Conservation (phyloP, 768 basidiomycete species). For the Rhodosporidiobolus sp. region DNA sequence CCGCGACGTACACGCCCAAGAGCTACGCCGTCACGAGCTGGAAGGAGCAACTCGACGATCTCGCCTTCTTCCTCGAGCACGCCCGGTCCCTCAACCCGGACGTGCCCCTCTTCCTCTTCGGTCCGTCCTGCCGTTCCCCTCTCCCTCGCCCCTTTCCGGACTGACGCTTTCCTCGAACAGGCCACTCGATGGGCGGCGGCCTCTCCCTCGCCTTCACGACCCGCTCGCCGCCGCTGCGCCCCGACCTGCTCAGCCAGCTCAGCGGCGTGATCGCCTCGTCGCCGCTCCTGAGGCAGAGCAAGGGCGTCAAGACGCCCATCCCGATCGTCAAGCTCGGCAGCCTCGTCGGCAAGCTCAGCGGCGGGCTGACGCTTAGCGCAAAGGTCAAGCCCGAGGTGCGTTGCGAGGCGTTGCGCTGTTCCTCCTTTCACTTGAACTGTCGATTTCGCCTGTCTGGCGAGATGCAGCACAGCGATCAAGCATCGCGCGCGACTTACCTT, state of each 20-base stretch:
- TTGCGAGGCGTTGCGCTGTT: background rate
- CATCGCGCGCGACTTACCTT: too few species aligned
- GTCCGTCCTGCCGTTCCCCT: slow-evolving; percentile 1
- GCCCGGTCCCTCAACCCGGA: background rate
- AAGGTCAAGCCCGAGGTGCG: slow-evolving; percentile 32
- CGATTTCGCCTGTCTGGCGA: too few species aligned
- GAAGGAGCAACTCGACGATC: slow-evolving; percentile 36
- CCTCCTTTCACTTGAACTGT: background rate
- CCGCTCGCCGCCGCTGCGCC: background rate
- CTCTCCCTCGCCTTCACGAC: slow-evolving; percentile 29
- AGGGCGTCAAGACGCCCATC: slow-evolving; percentile 6
- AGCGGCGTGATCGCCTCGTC: slow-evolving; percentile 23
- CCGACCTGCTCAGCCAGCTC: background rate
- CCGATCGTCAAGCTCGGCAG: slow-evolving; percentile 18
- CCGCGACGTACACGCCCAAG: slow-evolving; percentile 25
- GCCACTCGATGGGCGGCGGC: slow-evolving; percentile 41
- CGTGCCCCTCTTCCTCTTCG: slow-evolving; percentile 37
- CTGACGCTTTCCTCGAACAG: background rate
- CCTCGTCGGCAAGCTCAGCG: slow-evolving; percentile 24
- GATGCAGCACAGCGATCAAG: too few species aligned
- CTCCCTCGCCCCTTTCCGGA: background rate
- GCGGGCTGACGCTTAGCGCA: slow-evolving; percentile 10
- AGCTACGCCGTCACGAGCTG: slow-evolving; percentile 34
- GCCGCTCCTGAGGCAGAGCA: slow-evolving; percentile 32
- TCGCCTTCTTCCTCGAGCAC: slow-evolving; percentile 38